phyloP scores from a whole-genome alignment of 2,329 filamentous ascomycete genomes.

The Xylariaceae sp. region DNA sequence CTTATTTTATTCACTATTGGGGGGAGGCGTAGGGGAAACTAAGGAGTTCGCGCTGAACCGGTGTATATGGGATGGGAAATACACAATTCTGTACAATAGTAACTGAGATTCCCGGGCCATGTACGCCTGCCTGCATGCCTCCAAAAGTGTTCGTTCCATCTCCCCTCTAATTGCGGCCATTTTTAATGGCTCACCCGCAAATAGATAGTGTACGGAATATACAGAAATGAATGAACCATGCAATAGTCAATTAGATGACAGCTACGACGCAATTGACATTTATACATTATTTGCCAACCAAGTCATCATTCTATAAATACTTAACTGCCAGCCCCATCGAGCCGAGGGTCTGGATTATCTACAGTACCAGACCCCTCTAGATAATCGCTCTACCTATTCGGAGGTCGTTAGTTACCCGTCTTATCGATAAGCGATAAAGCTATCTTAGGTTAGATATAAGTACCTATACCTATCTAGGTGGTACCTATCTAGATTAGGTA shows the following conservation, averaged over 20 bases:
- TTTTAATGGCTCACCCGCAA: constrained; percentile 7
- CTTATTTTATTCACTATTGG: constrained; percentile 8
- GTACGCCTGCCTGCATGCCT: constrained; percentile 20
- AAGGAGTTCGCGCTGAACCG: constrained; percentile 18
- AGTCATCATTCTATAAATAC: too few species aligned
- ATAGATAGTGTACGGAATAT: constrained; percentile 21
- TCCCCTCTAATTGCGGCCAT: constrained; percentile 24
- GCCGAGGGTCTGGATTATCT: too few species aligned
- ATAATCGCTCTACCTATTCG: background rate
- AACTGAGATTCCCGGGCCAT: constrained; percentile 21
- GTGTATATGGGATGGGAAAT: constrained; percentile 24
- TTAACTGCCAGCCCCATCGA: too few species aligned
- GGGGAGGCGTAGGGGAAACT: constrained; percentile 20
- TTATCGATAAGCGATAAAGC: background rate
- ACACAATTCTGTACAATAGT: constrained; percentile 24
- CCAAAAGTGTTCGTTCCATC: constrained; percentile 23
- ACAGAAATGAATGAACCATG: constrained; percentile 15
- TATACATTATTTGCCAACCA: too few species aligned
- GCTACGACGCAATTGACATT: too few species aligned
- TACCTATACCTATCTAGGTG: too few species aligned
- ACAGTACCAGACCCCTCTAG: background rate
- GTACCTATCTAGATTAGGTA: too few species aligned
- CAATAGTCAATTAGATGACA: too few species aligned
- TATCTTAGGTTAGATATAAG: background rate
- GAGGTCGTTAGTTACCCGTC: too few species aligned